Conservation (phyloP, 345 rosid genomes). For the Pistacia atlantica region DNA sequence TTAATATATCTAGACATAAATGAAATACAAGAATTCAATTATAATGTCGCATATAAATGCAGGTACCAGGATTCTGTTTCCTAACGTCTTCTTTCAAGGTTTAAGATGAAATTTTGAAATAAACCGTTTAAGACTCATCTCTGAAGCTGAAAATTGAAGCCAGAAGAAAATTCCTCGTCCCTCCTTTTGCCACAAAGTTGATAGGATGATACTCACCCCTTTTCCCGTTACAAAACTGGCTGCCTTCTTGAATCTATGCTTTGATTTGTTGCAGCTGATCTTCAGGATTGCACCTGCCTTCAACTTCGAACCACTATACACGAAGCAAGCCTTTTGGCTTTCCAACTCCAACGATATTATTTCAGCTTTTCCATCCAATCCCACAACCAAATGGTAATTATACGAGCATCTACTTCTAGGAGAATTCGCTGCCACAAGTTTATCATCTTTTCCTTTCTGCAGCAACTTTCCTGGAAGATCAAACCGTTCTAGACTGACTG, state of each 20-base stretch:
- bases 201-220: slow-evolving; percentile 43
- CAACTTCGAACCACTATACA: slow-evolving; percentile 21
- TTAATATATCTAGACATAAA: no score
- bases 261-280: slow-evolving; percentile 20
- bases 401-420: slow-evolving; percentile 4
- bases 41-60: no score
- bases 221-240: slow-evolving; percentile 38
- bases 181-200: slow-evolving; percentile 49
- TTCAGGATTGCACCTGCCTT: background rate
- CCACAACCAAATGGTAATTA: slow-evolving; percentile 33
- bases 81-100: background rate
- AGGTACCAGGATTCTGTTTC: no score
- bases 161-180: slow-evolving; percentile 38
- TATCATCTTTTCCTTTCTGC: slow-evolving; percentile 27
- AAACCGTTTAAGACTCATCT: slow-evolving; percentile 50
- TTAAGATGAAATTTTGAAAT: slow-evolving; percentile 32
- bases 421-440: slow-evolving; percentile 21
- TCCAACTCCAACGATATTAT: slow-evolving; percentile 43
- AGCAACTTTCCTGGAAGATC: slow-evolving; percentile 47
- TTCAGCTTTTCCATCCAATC: slow-evolving; percentile 39
- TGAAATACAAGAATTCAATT: no score
- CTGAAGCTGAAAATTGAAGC: slow-evolving; percentile 44
- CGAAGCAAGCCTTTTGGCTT: slow-evolving; percentile 32
- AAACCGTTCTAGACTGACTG: slow-evolving; percentile 48
- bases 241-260: slow-evolving; percentile 20